Percentiles rank a stretch among this genome's conserved stretches.
Conservation (phyloP, 257 asterid genomes). For the Przewalskia tangutica region DNA sequence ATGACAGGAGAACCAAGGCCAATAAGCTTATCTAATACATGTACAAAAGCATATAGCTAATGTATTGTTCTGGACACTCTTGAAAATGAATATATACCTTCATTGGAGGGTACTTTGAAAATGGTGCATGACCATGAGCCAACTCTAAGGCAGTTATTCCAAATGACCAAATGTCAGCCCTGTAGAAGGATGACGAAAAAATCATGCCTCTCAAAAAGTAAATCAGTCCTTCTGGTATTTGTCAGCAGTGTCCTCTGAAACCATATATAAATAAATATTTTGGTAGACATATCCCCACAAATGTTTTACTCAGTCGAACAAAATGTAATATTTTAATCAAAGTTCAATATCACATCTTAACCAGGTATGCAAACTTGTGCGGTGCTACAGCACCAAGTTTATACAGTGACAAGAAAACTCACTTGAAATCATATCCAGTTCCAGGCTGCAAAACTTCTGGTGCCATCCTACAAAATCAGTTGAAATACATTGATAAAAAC, state of each 20-base stretch:
- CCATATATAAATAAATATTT: not conserved
- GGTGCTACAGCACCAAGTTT: not conserved
- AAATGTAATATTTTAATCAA: not conserved
- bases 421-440: constrained; percentile 97
- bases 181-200: constrained; percentile 20
- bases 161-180: constrained; percentile 99
- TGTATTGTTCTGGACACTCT: not conserved
- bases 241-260: not conserved
- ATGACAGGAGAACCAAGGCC: constrained; percentile 17
- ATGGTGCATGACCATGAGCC: constrained; percentile 99
- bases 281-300: not conserved
- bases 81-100: constrained; percentile 45
- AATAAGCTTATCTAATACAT: not conserved
- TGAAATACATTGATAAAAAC: constrained; percentile 8
- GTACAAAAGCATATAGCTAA: not conserved
- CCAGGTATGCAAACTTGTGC: not conserved
- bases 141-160: constrained; percentile 97
- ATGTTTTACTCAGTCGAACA: not conserved
- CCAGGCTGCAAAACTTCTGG: constrained; percentile 99
- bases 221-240: not conserved
- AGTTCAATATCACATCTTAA: not conserved
- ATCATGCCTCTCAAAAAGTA: not conserved
- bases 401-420: constrained; percentile 22
- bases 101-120: constrained; percentile 99
- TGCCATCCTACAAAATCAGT: constrained; percentile 73